phyloP scores from a whole-genome alignment of 306 rosid genomes.

The Prinsepia uniflora region DNA sequence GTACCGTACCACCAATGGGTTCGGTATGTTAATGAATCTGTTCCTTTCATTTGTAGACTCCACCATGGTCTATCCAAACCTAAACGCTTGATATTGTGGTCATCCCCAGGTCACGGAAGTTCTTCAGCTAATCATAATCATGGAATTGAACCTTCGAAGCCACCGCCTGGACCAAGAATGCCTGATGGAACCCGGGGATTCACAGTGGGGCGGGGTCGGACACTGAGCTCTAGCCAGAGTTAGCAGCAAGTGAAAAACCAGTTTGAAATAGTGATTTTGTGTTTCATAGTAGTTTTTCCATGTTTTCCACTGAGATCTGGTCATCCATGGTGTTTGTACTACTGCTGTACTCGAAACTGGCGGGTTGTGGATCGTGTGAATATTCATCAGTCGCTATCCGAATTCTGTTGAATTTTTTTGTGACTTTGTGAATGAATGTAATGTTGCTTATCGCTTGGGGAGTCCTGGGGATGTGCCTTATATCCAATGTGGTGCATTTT shows the following conservation, averaged over 20 bases:
- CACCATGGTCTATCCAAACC: background rate
- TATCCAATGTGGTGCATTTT: too few species aligned
- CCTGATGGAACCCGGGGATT: slow-evolving; percentile 97
- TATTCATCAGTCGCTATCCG: background rate
- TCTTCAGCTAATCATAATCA: slow-evolving; percentile 49
- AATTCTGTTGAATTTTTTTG: background rate
- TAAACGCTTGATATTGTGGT: background rate
- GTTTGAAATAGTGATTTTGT: slow-evolving; percentile 15
- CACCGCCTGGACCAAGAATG: slow-evolving; percentile 97
- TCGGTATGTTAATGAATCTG: slow-evolving; percentile 41
- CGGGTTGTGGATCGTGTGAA: background rate
- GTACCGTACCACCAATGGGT: slow-evolving; percentile 62
- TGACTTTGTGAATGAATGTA: background rate
- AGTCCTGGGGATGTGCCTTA: too few species aligned
- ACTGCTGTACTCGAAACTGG: background rate
- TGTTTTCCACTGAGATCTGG: slow-evolving; percentile 8
- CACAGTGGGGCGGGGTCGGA: slow-evolving; percentile 91
- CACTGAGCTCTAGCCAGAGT: slow-evolving; percentile 40
- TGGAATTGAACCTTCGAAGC: slow-evolving; percentile 60
- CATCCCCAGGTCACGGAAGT: slow-evolving; percentile 69
- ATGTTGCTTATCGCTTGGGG: too few species aligned
- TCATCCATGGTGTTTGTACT: slow-evolving; percentile 1
- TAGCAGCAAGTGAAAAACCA: slow-evolving; percentile 24
- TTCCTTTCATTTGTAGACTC: background rate
- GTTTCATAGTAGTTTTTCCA: slow-evolving; percentile 16